These are phyloP conservation scores for Malbranchea zuffiana DNA, from an alignment of 2,329 filamentous ascomycete species.

Conservation along the genomic window DNA sequence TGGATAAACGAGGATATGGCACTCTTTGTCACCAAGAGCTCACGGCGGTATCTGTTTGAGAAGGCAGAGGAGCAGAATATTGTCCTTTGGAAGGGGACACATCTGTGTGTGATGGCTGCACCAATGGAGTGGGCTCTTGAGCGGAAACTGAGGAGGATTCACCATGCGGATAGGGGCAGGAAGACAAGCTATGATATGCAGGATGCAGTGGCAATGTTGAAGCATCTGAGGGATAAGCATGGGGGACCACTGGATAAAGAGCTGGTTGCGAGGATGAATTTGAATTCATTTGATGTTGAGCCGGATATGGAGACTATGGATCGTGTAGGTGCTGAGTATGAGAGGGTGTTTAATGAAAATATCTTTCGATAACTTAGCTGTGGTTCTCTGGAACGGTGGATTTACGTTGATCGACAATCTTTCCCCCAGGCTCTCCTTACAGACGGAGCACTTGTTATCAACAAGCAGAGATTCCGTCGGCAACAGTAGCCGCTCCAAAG, in stretches of 20 bases:
- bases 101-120: constrained; percentile 23
- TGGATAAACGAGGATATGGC: constrained; percentile 27
- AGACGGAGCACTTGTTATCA: too few relatives aligned
- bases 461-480: too few relatives aligned
- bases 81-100: constrained; percentile 20
- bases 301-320: constrained; percentile 23
- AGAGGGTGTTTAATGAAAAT: constrained; percentile 17
- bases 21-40: constrained; percentile 21
- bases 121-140: constrained; percentile 29
- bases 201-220: constrained; percentile 24
- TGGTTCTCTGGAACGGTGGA: not conserved
- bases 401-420: too few relatives aligned
- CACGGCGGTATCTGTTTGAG: constrained; percentile 20
- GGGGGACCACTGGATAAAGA: constrained; percentile 19
- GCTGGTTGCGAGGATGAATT: constrained; percentile 21
- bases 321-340: constrained; percentile 22
- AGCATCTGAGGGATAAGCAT: constrained; percentile 18
- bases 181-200: constrained; percentile 22
- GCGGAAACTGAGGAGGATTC: constrained; percentile 25
- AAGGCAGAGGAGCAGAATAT: constrained; percentile 25
- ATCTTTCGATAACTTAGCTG: constrained; percentile 14
- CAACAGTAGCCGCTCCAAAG: too few relatives aligned
- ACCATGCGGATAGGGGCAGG: constrained; percentile 16
- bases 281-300: constrained; percentile 21
- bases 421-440: too few relatives aligned